Base-by-base conservation (phyloP, 768 basidiomycete genomes). In the Paxillus involutus region DNA sequence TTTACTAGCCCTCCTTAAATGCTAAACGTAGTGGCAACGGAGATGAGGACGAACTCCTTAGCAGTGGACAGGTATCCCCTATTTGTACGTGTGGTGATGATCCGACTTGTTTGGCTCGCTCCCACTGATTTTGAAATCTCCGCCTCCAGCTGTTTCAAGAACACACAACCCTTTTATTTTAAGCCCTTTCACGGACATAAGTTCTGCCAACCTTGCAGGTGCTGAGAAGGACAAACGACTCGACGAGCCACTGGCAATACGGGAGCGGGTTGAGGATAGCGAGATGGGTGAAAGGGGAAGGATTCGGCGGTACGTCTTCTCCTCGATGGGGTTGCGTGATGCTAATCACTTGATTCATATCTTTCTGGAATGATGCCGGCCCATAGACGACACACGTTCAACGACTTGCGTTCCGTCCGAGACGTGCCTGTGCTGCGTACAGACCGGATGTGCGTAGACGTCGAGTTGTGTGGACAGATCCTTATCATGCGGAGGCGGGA, bases 61-160 rank as follows among this genome's bases (percentile, higher is more conserved):
- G 89, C 66, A 91, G 89, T 62, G 88, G 88, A 1, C 89, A 89
- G 63, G 81, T 78, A 1, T 92, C 89, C 24, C 88, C 89, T 6
- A 72, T 80, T 56, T 84, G 88, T 86, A 66, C 62, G 80, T 63
- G 46, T n/a, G 21, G n/a, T 33, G 13, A 19, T 33, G 13, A 19
- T 21, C 29, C 40, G 6, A 14, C n/a, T 32, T 9, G 16, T 17
- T 13, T 32, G 29, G 29, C 30, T 29, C 8, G 46, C 26, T 17
- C 36, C 53, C 19, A 32, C 24, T 33, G 7, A 49, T 43, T n/a
- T n/a, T n/a, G 36, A 12, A 19, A 13, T 14, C 30, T 4, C 47
- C 43, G 9, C 42, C 21, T 47, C 12, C 36, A 70, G 69, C 70
- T 40, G 44, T 61, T 30, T 59, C 69, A 17, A 67, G 59, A 26